These are phyloP conservation scores for Microascus cirrosus DNA, from an alignment of 2,329 filamentous ascomycete species.

Conservation along the genomic window DNA sequence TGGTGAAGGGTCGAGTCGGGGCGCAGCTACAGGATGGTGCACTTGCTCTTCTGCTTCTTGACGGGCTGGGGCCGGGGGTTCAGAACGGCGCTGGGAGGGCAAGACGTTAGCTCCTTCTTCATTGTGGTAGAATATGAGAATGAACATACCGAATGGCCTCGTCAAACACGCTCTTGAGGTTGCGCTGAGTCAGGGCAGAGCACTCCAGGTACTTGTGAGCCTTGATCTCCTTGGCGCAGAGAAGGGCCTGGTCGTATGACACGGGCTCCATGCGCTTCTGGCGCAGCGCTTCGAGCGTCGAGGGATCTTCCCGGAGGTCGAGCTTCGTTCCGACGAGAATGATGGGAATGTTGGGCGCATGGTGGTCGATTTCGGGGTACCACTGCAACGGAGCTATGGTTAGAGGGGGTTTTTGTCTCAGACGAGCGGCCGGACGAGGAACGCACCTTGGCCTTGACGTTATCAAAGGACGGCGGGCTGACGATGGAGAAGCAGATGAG, in stretches of 20 bases:
- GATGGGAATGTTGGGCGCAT: conserved; percentile 89
- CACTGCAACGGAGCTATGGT: conserved; percentile 45
- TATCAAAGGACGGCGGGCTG: conserved; percentile 95
- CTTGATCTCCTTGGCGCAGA: conserved; percentile 85
- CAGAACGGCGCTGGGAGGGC: conserved; percentile 52
- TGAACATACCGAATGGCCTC: conserved; percentile 82
- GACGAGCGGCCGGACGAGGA: not conserved
- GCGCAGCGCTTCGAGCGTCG: conserved; percentile 69
- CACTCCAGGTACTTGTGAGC: conserved; percentile 98
- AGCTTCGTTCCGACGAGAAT: conserved; percentile 96
- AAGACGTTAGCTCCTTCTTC: not conserved
- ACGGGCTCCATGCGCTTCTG: conserved; percentile 97
- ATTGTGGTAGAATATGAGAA: not conserved
- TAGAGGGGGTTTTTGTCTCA: not conserved
- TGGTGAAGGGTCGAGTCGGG: not conserved
- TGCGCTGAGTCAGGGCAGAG: conserved; percentile 90
- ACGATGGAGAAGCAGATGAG: conserved; percentile 98
- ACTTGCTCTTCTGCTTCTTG: conserved; percentile 56
- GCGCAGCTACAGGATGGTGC: conserved; percentile 51
- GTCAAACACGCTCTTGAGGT: conserved; percentile 97
- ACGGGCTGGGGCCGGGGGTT: conserved; percentile 50
- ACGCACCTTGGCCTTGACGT: conserved; percentile 95
- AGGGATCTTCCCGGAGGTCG: conserved; percentile 81
- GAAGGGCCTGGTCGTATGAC: conserved; percentile 81
- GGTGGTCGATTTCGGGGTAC: conserved; percentile 95